Base-by-base conservation (phyloP, 306 rosid genomes). In the Lathyrus sativus region DNA sequence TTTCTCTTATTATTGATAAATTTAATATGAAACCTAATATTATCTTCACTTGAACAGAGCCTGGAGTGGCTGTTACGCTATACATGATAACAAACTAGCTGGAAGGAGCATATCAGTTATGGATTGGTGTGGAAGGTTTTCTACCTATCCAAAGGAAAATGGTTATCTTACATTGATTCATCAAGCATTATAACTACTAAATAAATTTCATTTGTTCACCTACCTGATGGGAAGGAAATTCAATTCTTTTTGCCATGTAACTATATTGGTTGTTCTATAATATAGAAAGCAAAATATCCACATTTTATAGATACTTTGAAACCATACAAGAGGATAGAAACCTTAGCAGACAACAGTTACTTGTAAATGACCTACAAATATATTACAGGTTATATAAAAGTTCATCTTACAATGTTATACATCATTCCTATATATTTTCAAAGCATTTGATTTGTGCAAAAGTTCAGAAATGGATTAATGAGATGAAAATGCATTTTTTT, bases 51-150 rank as follows among this genome's bases (percentile, higher is more conserved):
- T 77, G 19, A 35, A 74, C 99, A 95, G 99, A 79, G 87, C 62
- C 78, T 95, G 73, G 92, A 87, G 83, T 87, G 95, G 96, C 61
- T 90, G 84, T 69, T 88, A 48, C 78, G 78, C 76, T 88, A 82
- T 78, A 67, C 85, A 66, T 91, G 89, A 82, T 46, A 14, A 64
- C 72, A 81, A 9, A 42, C 43, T 37, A 63, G 63, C 68, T 41
- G 64, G 65, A 54, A 58, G 69, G 61, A 74, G 75, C 53, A 51
- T 55, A 69, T 64, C 45, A 46, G 35, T 45, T 58, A 67, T 49
- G 59, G 74, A 37, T 31, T 53, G 61, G 58, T 66, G 71, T 24
- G 41, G 18, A 35, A 55, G 55, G 35, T 76, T 41, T 49, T 61
- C 79, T 45, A 60, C 51, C 66, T 71, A 67, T 68, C 68, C 11